Evolutionary conservation across 2,329 filamentous ascomycete genomes (phyloP).

Genomic region (Blumeria graminis): DNA sequence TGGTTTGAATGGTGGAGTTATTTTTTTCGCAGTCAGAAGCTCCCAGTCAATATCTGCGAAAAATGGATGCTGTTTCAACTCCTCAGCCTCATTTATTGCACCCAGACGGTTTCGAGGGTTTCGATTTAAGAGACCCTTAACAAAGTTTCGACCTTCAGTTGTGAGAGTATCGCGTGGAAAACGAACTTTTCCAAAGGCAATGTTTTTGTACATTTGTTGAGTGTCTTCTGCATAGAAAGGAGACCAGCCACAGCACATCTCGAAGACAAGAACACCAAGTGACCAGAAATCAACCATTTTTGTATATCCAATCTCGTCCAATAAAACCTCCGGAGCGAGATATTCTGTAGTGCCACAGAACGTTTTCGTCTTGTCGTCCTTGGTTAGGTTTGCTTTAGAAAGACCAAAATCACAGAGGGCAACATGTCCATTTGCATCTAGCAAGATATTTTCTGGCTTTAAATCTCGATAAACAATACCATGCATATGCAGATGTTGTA

Average conservation of each 20-base stretch:
- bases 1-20: slow-evolving; percentile 91
- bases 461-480: slow-evolving; percentile 95
- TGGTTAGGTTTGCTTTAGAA: slow-evolving; percentile 89
- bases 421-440: slow-evolving; percentile 94
- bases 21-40: slow-evolving; percentile 65
- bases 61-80: slow-evolving; percentile 85
- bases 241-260: slow-evolving; percentile 99
- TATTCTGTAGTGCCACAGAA: slow-evolving; percentile 98
- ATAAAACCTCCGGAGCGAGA: slow-evolving; percentile 75
- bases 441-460: slow-evolving; percentile 90
- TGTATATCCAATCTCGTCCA: slow-evolving; percentile 93
- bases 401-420: slow-evolving; percentile 93
- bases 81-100: slow-evolving; percentile 72
- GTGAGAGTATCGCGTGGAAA: slow-evolving; percentile 90
- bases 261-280: slow-evolving; percentile 85
- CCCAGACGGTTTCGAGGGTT: slow-evolving; percentile 91
- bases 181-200: slow-evolving; percentile 92
- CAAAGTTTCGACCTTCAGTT: slow-evolving; percentile 86
- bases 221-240: slow-evolving; percentile 98
- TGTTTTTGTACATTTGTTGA: slow-evolving; percentile 99
- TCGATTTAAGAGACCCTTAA: slow-evolving; percentile 88
- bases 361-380: slow-evolving; percentile 95
- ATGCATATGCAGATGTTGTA: slow-evolving; percentile 86
- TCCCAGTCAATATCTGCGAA: slow-evolving; percentile 90
- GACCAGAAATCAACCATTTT: slow-evolving; percentile 99